Conservation (phyloP, 805 yeast genomes). For the Cyberlindnera mississippiensis region DNA sequence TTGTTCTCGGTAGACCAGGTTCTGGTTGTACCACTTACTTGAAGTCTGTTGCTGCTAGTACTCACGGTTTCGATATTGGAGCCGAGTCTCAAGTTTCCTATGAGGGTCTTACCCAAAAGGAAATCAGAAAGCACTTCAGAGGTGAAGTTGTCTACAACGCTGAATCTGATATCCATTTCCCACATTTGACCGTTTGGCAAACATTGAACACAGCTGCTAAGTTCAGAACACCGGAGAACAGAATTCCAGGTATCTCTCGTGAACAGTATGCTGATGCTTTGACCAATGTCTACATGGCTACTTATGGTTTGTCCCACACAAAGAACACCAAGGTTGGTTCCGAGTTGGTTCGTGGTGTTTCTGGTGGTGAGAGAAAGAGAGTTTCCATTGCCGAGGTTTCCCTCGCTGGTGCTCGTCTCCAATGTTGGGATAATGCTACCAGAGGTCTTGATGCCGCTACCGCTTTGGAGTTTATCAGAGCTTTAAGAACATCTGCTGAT, state of each 20-base stretch:
- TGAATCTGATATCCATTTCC: conserved; percentile 61
- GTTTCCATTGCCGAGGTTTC: conserved; percentile 69
- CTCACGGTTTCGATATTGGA: conserved; percentile 51
- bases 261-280: conserved; percentile 44
- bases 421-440: conserved; percentile 60
- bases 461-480: conserved; percentile 52
- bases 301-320: conserved; percentile 51
- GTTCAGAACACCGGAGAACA: conserved; percentile 52
- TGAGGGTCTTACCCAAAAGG: conserved; percentile 44
- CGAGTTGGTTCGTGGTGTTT: conserved; percentile 64
- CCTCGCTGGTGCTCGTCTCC: conserved; percentile 43
- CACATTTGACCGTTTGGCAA: conserved; percentile 58
- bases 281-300: conserved; percentile 50
- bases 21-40: conserved; percentile 63
- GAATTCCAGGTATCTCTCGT: conserved; percentile 49
- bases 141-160: conserved; percentile 66
- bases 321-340: conserved; percentile 63
- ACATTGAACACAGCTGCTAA: conserved; percentile 53
- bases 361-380: conserved; percentile 75
- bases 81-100: conserved; percentile 43
- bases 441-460: conserved; percentile 64
- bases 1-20: conserved; percentile 79
- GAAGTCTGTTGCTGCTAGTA: conserved; percentile 51
- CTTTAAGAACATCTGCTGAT: conserved; percentile 48
- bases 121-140: conserved; percentile 44